Percentiles rank a stretch among this genome's conserved stretches.
These are phyloP conservation scores for Jackrogersella minutella DNA, from an alignment of 495 filamentous ascomycete species.

Conservation along the genomic window DNA sequence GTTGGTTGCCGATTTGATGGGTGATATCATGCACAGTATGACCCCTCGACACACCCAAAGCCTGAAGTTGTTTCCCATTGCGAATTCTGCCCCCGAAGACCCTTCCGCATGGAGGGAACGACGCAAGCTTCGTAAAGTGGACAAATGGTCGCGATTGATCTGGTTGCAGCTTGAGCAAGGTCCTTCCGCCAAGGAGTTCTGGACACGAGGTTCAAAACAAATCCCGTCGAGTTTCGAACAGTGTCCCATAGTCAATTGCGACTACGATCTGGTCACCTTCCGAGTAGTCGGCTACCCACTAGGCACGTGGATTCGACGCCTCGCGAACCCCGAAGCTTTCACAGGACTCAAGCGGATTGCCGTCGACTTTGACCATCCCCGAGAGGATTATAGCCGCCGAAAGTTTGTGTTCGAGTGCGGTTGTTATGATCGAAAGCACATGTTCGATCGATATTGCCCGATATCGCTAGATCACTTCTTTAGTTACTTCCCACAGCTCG, in stretches of 20 bases:
- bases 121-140: not conserved
- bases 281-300: not conserved
- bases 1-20: not conserved
- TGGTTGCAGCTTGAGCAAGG: not conserved
- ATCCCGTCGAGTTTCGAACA: too few species aligned
- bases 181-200: not conserved
- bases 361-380: not conserved
- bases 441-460: conserved; percentile 9
- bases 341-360: not conserved
- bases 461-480: conserved; percentile 26
- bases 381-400: not conserved
- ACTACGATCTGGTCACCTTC: not conserved
- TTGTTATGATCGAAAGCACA: not conserved
- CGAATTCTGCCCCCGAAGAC: not conserved
- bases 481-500: conserved; percentile 28
- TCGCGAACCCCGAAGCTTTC: not conserved
- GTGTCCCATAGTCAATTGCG: not conserved
- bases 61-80: not conserved
- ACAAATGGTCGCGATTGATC: not conserved
- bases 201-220: not conserved
- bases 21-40: not conserved
- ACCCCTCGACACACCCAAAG: not conserved
- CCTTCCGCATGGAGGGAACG: conserved; percentile 12
- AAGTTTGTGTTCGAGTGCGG: not conserved
- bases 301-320: not conserved